Evolutionary conservation across 169 alveolate genomes (phyloP).

Genomic region (Babesia caballi): DNA sequence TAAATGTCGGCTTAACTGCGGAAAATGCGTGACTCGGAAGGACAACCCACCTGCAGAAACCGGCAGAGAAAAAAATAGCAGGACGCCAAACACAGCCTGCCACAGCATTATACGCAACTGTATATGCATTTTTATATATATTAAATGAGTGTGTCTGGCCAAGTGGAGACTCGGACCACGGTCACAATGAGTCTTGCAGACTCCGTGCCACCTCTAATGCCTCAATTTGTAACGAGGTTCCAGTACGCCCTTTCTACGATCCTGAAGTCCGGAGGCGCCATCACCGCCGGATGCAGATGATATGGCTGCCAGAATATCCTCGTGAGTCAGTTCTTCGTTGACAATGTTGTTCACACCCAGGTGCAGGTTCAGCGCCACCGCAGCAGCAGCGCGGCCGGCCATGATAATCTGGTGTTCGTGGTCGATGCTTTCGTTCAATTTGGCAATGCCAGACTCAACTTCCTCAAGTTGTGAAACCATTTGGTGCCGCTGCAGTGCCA

Average conservation of each 20-base stretch:
- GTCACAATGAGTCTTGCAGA: conserved; percentile 10
- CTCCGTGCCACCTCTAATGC: conserved; percentile 31
- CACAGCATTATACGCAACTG: background rate
- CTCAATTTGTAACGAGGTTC: conserved; percentile 10
- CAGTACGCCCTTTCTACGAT: conserved; percentile 5
- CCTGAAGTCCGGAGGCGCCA: background rate
- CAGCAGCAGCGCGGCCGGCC: conserved; percentile 35
- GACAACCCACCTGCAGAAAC: background rate
- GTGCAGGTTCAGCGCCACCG: conserved; percentile 44
- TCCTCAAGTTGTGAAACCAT: conserved; percentile 14
- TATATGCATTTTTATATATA: conserved; percentile 5
- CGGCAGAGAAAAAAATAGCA: background rate
- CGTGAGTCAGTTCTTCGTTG: conserved; percentile 32
- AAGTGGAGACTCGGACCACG: background rate
- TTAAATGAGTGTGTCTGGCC: background rate
- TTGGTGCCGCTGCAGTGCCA: conserved; percentile 16
- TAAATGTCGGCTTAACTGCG: background rate
- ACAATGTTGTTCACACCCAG: conserved; percentile 54
- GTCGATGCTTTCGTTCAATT: conserved; percentile 5
- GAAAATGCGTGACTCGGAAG: background rate
- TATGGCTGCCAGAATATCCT: conserved; percentile 44
- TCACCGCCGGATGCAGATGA: background rate
- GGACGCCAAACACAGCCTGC: background rate
- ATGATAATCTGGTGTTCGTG: conserved; percentile 16
- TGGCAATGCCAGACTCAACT: conserved; percentile 4